Conservation (phyloP, 2,329 filamentous ascomycete species). For the Dothideomycetes sp. region DNA sequence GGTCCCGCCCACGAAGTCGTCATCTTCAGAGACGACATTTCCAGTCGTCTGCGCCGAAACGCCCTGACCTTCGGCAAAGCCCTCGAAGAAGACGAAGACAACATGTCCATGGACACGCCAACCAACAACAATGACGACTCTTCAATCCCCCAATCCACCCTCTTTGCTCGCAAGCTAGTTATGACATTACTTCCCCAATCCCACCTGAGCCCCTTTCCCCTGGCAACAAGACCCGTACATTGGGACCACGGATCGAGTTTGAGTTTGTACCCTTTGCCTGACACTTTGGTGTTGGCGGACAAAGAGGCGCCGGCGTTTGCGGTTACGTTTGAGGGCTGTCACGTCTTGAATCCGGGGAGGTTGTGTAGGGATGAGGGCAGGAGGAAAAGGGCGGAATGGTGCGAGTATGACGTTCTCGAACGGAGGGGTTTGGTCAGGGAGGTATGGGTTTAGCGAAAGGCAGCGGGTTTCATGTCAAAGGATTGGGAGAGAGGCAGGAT, state of each 20-base stretch:
- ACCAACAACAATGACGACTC: conserved; percentile 22
- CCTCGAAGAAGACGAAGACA: conserved; percentile 25
- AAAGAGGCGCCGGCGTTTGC: conserved; percentile 72
- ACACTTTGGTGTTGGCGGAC: conserved; percentile 73
- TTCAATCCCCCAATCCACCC: conserved; percentile 11
- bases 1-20: conserved; percentile 82
- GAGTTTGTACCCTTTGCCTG: conserved; percentile 81
- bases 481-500: too few relatives aligned
- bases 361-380: conserved; percentile 55
- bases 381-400: conserved; percentile 62
- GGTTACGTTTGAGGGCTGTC: conserved; percentile 87
- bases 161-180: conserved; percentile 47
- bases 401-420: conserved; percentile 70
- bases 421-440: conserved; percentile 54
- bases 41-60: conserved; percentile 65
- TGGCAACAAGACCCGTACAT: conserved; percentile 68
- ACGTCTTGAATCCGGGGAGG: conserved; percentile 85
- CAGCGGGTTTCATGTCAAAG: neutral
- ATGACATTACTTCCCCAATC: conserved; percentile 90
- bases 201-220: conserved; percentile 75
- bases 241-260: conserved; percentile 78
- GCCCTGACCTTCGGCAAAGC: conserved; percentile 59
- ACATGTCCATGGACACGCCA: neutral
- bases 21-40: conserved; percentile 79
- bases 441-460: conserved; percentile 29